Base-by-base conservation (phyloP, 176 grass and related monocot genomes). In the Poa pratensis region DNA sequence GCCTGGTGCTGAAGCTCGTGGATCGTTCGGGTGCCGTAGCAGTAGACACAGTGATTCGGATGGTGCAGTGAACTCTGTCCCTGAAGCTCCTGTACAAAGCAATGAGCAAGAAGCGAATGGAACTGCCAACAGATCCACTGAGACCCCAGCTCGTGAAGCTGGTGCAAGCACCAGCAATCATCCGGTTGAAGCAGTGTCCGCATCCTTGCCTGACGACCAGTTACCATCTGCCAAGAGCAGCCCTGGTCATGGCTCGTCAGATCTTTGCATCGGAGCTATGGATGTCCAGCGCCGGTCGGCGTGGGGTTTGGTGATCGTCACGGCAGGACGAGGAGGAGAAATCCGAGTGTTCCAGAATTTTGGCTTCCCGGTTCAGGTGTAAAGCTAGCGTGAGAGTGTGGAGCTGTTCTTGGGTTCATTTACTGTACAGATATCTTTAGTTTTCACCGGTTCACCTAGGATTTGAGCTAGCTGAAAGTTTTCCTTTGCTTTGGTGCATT, bases 291-390 rank as follows among this genome's bases (percentile, higher is more conserved):
- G 86, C 51, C 75, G 78, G 67, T 92, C 90, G 0, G 94, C 97
- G 1, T 99, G 97, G 97, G 97, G 97, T 30, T 46, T 99, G 94
- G 94, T 94, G 26, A 94, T 96, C 57, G 97, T 96, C 73, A 99
- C 97, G 0, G 97, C 97, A 2, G 92, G 93, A 59, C 64, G 80
- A 7, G 91, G 88, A 54, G 97, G 97, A 54, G 81, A 88, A 78
- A 94, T 99, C 45, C 84, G 88, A 77, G 90, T 94, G 73, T 96
- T 96, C 78, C 94, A 99, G 80, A 99, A 99, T 91, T 99, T 96
- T 50, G 97, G 97, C 48, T 99, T 99, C 81, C 94, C 97, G 6
- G 88, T 94, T 84, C 90, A 94, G 53, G 88, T 94, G 69, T 94
- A 90, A 96, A 88, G 62, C 54, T 76, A 79, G 84, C 6, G 32